A percentile compares a stretch with the other conserved stretches of the same genome.
Conservation (phyloP, 495 filamentous ascomycete genomes). For the Trichoderma gamsii region DNA sequence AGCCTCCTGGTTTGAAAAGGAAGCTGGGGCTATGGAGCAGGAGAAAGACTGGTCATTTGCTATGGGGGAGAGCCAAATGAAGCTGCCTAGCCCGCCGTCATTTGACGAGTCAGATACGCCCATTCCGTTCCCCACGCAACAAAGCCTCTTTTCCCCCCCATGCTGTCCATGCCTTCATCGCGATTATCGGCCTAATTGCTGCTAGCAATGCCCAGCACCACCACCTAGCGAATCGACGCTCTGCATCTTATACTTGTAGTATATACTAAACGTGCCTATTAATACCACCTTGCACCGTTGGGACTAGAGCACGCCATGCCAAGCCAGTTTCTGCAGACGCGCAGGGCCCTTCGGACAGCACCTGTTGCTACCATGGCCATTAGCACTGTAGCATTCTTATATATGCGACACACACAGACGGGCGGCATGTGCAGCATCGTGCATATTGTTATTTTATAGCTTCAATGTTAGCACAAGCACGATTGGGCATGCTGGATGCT, state of each 20-base stretch:
- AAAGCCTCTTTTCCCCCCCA: not conserved
- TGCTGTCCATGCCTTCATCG: constrained; percentile 7
- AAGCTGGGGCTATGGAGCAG: not conserved
- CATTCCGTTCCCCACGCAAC: not conserved
- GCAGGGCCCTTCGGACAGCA: not conserved
- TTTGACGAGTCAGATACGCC: constrained; percentile 4
- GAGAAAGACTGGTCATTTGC: not conserved
- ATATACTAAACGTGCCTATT: not conserved
- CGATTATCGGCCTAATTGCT: constrained; percentile 1
- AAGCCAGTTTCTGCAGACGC: not conserved
- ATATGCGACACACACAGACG: not conserved
- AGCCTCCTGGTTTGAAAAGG: constrained; percentile 9
- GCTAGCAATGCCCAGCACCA: not conserved
- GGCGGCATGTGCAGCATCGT: not conserved
- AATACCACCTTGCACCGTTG: not conserved
- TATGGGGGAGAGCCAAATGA: not conserved
- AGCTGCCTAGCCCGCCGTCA: not conserved
- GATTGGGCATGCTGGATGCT: no score
- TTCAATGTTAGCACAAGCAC: not conserved
- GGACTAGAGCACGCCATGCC: not conserved
- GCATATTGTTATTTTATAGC: not conserved
- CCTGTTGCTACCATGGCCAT: not conserved
- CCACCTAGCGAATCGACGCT: not conserved
- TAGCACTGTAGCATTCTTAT: not conserved
- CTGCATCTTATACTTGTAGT: not conserved